Conservation (phyloP, 129 eudicot species). For the Arctium lappa region DNA sequence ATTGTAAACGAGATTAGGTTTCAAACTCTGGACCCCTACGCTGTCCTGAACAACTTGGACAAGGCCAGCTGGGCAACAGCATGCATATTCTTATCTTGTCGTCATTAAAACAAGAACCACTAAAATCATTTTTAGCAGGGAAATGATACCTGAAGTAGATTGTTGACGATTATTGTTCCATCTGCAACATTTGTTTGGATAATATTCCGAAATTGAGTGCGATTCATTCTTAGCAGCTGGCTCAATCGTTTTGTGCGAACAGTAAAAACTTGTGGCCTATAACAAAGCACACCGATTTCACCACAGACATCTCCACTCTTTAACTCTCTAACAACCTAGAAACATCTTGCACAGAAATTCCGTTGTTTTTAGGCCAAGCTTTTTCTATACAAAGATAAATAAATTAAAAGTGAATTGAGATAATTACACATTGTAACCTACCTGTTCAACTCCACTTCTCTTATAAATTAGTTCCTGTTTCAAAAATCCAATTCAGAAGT, state of each 20-base stretch:
- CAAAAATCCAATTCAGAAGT: slow-evolving; percentile 14
- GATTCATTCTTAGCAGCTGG: slow-evolving; percentile 64
- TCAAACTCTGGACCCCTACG: background rate
- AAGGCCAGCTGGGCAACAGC: background rate
- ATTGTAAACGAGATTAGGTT: background rate
- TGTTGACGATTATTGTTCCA: slow-evolving; percentile 67
- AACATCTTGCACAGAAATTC: slow-evolving; percentile 5
- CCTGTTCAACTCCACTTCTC: slow-evolving; percentile 51
- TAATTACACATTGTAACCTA: slow-evolving; percentile 15
- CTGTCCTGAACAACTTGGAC: background rate
- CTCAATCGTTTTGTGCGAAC: slow-evolving; percentile 68
- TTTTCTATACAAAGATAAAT: background rate
- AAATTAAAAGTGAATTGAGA: background rate
- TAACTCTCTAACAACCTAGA: slow-evolving; percentile 51
- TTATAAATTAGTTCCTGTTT: slow-evolving; percentile 54
- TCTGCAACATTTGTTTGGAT: slow-evolving; percentile 68
- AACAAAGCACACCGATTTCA: slow-evolving; percentile 73
- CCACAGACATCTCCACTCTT: slow-evolving; percentile 68
- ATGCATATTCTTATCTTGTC: background rate
- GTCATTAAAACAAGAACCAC: background rate
- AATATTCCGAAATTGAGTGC: slow-evolving; percentile 53
- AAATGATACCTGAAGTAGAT: slow-evolving; percentile 62
- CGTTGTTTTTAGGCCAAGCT: background rate
- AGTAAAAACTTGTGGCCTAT: slow-evolving; percentile 62
- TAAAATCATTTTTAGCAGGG: background rate